Evolutionary conservation across 805 yeast species (phyloP), one percentile per base, ranked within the genome.

Genomic region (Zygotorulaspora danielsina): DNA sequence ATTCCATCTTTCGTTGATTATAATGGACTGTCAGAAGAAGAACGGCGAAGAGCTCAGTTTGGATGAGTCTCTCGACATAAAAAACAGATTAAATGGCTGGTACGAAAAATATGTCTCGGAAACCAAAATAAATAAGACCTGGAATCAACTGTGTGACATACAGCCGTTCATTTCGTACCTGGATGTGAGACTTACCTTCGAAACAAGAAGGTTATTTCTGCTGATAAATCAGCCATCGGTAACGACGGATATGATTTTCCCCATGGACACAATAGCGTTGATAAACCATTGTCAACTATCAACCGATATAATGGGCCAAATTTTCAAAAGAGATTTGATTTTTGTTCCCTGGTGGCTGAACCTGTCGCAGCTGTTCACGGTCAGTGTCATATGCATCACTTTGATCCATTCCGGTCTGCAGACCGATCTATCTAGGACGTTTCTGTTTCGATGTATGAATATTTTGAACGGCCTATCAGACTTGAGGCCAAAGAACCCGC

Each of bases 301-400:
- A 6, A 11, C 67, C 7, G 57, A 54, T 13, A 48, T 67, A 6
- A 45, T 67, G 20, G 51, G 54, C 30, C 53, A 57, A 38, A 46
- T 69, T 19, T 54, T 57, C 17, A 50, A 55, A 9, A 58, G 59
- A 4, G 59, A 61, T 1, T 38, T 49, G 51, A 17, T 52, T 34
- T 64, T 54, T 39, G 50, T 67, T 10, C 82, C 82, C 2, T 78
- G 83, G 83, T 73, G 75, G 67, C 46, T 67, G 33, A 67, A 63
- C 19, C 54, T 79, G 32, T 59, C 70, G 3, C 50, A 72, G 9
- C 52, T 75, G 9, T 71, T 74, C 48, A 66, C 66, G 30, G 67
- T 66, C 1, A 76, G 78, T 4, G 50, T 72, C 3, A 62, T 56
- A 29, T 58, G 67, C 15, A 47, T 75, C 5, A 63, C 69, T 4